Conservation (phyloP, 257 asterid genomes). For the Solanum commersonii region DNA sequence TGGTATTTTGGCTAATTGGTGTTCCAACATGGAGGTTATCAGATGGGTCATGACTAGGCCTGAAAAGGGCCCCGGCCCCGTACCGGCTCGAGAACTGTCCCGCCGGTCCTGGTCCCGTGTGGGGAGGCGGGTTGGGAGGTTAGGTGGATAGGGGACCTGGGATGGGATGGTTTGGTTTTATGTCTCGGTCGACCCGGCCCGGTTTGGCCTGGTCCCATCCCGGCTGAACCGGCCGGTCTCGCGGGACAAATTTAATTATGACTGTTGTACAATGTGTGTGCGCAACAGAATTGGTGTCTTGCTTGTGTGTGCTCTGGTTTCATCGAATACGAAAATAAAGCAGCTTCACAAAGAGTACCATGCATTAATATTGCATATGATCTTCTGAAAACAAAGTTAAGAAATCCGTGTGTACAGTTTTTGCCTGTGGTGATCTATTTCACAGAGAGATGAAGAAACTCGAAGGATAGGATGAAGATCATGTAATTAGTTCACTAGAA, state of each 20-base stretch:
- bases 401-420: background rate
- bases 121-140: background rate
- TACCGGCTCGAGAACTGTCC: background rate
- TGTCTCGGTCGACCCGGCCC: background rate
- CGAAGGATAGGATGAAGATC: background rate
- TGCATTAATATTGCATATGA: background rate
- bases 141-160: background rate
- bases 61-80: background rate
- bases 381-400: background rate
- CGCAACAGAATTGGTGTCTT: background rate
- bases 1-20: background rate
- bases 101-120: background rate
- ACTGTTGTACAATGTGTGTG: background rate
- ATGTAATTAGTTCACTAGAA: background rate
- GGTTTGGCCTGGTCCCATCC: background rate
- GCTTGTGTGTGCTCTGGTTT: background rate
- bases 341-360: background rate
- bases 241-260: background rate
- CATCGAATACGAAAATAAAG: background rate
- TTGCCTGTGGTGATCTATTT: background rate
- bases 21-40: background rate
- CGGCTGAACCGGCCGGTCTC: background rate
- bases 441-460: background rate
- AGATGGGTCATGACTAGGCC: background rate
- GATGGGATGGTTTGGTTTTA: background rate